Conservation (phyloP, 805 yeast species). For the Diddensiella caesifluorescens region DNA sequence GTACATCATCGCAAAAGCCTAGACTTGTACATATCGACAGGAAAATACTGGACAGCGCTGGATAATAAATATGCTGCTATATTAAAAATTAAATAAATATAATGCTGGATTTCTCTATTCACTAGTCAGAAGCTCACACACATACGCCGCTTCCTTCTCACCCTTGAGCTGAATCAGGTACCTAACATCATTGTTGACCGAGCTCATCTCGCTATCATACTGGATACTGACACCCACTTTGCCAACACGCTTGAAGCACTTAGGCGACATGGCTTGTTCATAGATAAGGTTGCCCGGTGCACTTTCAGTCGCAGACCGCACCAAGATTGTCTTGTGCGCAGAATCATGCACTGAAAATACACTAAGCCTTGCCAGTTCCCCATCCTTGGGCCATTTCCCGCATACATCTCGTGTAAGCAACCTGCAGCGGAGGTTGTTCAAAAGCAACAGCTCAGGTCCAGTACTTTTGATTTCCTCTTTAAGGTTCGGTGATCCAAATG, state of each 20-base stretch:
- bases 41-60: background rate
- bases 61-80: background rate
- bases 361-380: slow-evolving; percentile 18
- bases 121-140: slow-evolving; percentile 16
- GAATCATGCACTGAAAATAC: slow-evolving; percentile 17
- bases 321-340: slow-evolving; percentile 13
- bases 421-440: slow-evolving; percentile 23
- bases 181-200: slow-evolving; percentile 11
- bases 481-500: background rate
- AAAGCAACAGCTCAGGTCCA: slow-evolving; percentile 16
- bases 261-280: slow-evolving; percentile 9
- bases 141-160: slow-evolving; percentile 26
- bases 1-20: slow-evolving; percentile 45
- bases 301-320: slow-evolving; percentile 7
- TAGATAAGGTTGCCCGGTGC: slow-evolving; percentile 8
- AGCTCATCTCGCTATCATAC: slow-evolving; percentile 5
- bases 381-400: slow-evolving; percentile 17
- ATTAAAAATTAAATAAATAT: slow-evolving; percentile 2
- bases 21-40: background rate
- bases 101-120: background rate
- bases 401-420: slow-evolving; percentile 11
- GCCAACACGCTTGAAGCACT: slow-evolving; percentile 16
- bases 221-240: slow-evolving; percentile 18
- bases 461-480: background rate
- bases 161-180: slow-evolving; percentile 29